Evolutionary conservation across 352 stramenopile species (phyloP), one percentile per base, ranked within the genome.

Genomic region (Peronospora farinosa): DNA sequence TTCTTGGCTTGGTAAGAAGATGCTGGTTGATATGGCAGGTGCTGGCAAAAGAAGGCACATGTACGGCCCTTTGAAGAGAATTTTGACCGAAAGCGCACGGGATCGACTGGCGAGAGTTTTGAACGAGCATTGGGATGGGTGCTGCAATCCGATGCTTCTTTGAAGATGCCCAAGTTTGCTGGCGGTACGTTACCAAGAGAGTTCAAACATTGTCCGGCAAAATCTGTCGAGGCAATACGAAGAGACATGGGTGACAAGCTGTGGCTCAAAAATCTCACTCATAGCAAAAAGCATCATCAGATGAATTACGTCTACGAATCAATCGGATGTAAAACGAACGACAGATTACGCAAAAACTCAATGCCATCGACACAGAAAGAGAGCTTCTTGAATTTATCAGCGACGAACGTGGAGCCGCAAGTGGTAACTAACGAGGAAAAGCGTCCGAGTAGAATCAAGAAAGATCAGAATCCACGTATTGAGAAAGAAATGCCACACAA

Each of bases 101-200:
- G 53, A 39, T 58, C 60, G 8, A 65, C 41, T 52, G 60, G 55
- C 15, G 16, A 15, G 10, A 23, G 51, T 15, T 88, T 88, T 52
- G 69, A 88, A 41, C 48, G 40, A 19, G 60, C 76, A 12, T 53
- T 81, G 13, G 46, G 44, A 9, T 51, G 62, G 15, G 48, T 69
- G 16, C 44, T 81, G 31, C 56, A 74, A 48, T 72, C 72, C 2
- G 54, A 55, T 25, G 75, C 75, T 35, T 65, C 55, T n/a, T 56
- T 53, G n/a, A 69, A 70, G 47, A 72, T 86, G 38, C 75, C 75
- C 2, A 71, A 51, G 23, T 86, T 86, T 60, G 46, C 60, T 11
- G 33, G 48, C 10, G 71, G 75, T 11, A 74, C 72, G n/a, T 37
- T 86, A 19, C 71, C 70, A 5, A 42, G 54, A 9, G 41, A 75